These are phyloP conservation scores for Myriosclerotinia scirpicola DNA, from an alignment of 2,329 filamentous ascomycete species.

Conservation along the genomic window DNA sequence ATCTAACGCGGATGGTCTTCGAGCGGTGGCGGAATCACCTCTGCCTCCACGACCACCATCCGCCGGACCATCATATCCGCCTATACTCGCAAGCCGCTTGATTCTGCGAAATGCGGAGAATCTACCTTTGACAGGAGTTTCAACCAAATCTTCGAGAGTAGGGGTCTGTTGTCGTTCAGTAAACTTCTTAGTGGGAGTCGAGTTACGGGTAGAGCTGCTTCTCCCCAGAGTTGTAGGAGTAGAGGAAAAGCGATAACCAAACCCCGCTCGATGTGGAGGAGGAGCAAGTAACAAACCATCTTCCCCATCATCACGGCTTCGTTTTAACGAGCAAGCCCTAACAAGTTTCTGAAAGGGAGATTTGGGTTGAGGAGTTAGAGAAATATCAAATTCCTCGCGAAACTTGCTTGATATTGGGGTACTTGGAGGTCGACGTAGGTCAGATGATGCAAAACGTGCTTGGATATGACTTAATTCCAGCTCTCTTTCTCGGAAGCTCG, in stretches of 20 bases:
- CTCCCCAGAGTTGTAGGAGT: not conserved
- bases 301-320: constrained; percentile 4
- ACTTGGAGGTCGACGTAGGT: constrained; percentile 28
- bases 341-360: constrained; percentile 24
- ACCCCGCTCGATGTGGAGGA: constrained; percentile 17
- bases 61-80: constrained; percentile 19
- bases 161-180: not conserved
- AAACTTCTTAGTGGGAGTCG: not conserved
- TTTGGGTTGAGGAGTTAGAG: constrained; percentile 12
- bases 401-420: constrained; percentile 38
- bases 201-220: not conserved
- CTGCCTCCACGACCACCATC: not conserved
- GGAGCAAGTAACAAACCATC: constrained; percentile 13
- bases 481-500: constrained; percentile 36
- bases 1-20: constrained; percentile 8
- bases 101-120: constrained; percentile 18
- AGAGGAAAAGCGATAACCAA: constrained; percentile 27
- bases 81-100: constrained; percentile 16
- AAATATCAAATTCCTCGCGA: constrained; percentile 37
- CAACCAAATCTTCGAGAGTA: not conserved
- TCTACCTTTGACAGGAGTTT: constrained; percentile 19
- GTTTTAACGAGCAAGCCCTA: constrained; percentile 17
- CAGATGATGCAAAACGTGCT: constrained; percentile 32
- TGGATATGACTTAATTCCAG: constrained; percentile 33
- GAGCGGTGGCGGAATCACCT: not conserved